Percentiles rank a stretch among this genome's conserved stretches.
These are phyloP conservation scores for Penicillium griseofulvum DNA, from an alignment of 2,329 filamentous ascomycete genomes.

Conservation along the genomic window DNA sequence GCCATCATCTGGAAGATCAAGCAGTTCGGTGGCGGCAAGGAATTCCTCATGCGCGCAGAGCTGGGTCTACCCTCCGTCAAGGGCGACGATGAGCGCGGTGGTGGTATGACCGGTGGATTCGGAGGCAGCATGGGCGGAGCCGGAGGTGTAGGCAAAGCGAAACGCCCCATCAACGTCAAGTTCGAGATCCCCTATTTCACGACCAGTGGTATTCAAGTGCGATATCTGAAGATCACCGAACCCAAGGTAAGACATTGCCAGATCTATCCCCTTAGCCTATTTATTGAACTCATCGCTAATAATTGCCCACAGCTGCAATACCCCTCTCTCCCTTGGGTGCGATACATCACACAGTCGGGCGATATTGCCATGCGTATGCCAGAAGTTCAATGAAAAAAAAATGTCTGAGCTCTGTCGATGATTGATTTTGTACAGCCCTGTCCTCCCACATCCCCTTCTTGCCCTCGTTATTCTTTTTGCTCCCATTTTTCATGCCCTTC, in stretches of 20 bases:
- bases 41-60: constrained; percentile 97
- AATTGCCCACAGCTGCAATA: constrained; percentile 79
- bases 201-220: constrained; percentile 97
- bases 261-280: background rate
- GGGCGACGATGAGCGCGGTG: constrained; percentile 91
- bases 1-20: constrained; percentile 99
- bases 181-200: constrained; percentile 99
- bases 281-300: constrained; percentile 2
- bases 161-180: constrained; percentile 96
- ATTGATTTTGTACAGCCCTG: constrained; percentile 24
- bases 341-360: constrained; percentile 97
- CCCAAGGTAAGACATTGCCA: constrained; percentile 73
- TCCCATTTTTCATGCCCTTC: constrained; percentile 8
- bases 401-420: constrained; percentile 8
- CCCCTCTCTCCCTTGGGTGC: constrained; percentile 92
- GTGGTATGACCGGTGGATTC: constrained; percentile 96
- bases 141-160: constrained; percentile 74
- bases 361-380: constrained; percentile 93
- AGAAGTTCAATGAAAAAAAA: constrained; percentile 67
- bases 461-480: constrained; percentile 6
- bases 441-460: background rate
- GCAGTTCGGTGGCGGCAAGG: constrained; percentile 97
- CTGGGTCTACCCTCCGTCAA: constrained; percentile 89
- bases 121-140: constrained; percentile 95
- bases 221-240: constrained; percentile 98